Percentiles rank a stretch among this genome's conserved stretches.
Evolutionary conservation across 345 rosid genomes (phyloP).

Genomic region (Syzygium grande): DNA sequence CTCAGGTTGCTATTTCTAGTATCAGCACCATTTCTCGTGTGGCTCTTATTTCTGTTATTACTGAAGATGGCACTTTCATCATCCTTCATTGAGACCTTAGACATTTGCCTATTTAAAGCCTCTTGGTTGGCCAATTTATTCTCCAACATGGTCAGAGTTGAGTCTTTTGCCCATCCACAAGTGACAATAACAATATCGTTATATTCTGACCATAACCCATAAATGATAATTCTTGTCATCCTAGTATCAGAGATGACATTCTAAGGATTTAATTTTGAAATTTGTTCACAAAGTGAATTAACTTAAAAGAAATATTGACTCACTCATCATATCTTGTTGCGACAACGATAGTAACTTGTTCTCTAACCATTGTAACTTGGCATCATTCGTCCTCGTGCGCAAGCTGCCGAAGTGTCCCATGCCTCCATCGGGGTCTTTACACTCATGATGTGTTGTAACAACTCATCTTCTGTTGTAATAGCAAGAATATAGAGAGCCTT

Average conservation of each 20-base stretch:
- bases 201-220: background rate
- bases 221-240: too few species aligned
- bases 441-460: background rate
- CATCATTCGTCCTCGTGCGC: background rate
- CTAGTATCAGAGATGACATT: too few species aligned
- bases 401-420: background rate
- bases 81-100: too few species aligned
- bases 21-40: too few species aligned
- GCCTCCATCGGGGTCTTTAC: background rate
- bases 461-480: too few species aligned
- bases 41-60: too few species aligned
- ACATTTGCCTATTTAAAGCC: background rate
- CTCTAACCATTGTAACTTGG: background rate
- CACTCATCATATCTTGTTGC: background rate
- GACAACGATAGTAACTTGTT: background rate
- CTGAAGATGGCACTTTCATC: too few species aligned
- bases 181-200: background rate
- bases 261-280: too few species aligned
- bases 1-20: too few species aligned
- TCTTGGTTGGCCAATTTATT: background rate
- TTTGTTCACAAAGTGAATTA: background rate
- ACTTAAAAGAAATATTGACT: background rate
- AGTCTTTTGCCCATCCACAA: background rate
- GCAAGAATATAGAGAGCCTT: too few species aligned
- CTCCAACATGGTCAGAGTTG: background rate